Percentiles rank a stretch among this genome's conserved stretches.
phyloP scores from a whole-genome alignment of 305 asterid species.

The Solanum chacoense region DNA sequence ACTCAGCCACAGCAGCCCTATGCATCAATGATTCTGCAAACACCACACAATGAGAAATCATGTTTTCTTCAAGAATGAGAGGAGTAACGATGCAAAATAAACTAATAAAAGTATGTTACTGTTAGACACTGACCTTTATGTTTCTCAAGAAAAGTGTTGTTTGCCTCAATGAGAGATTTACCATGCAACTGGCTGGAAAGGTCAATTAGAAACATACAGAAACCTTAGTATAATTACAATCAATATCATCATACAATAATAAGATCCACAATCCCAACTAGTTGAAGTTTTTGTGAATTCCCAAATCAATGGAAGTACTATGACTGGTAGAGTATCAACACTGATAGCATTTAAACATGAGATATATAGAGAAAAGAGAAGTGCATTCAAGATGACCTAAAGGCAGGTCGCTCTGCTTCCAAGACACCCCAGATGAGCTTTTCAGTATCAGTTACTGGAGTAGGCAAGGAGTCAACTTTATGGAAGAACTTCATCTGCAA shows the following conservation, averaged over 20 bases:
- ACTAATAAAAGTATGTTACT: background rate
- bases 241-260: background rate
- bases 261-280: background rate
- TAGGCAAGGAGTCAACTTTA: conserved; percentile 61
- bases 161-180: conserved; percentile 76
- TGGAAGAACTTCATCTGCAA: conserved; percentile 78
- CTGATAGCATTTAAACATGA: background rate
- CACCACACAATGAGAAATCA: conserved; percentile 5
- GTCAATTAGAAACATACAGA: background rate
- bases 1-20: conserved; percentile 93
- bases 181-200: conserved; percentile 66
- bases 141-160: conserved; percentile 59
- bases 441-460: conserved; percentile 70
- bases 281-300: background rate
- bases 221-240: background rate
- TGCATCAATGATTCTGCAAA: conserved; percentile 70
- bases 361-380: background rate
- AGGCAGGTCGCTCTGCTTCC: conserved; percentile 74
- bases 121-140: conserved; percentile 49
- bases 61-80: background rate
- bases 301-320: background rate
- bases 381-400: conserved; percentile 41
- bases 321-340: background rate
- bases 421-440: conserved; percentile 76
- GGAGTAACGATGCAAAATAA: background rate